Conservation (phyloP, 768 basidiomycete genomes). For the Lentinus tigrinus region DNA sequence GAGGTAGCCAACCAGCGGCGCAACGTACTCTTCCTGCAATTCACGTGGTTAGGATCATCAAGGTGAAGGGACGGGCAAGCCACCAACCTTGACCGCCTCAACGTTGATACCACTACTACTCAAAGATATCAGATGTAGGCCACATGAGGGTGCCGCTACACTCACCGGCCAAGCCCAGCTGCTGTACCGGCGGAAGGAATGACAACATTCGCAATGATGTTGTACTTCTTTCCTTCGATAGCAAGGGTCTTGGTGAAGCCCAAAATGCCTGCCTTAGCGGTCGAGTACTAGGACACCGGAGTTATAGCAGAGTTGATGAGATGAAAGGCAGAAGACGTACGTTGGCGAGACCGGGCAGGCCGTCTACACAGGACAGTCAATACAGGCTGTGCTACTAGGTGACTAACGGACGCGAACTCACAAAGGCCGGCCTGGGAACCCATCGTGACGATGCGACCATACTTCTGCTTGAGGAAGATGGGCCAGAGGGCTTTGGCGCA, state of each 20-base stretch:
- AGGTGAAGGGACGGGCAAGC: background rate
- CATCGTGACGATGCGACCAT: constrained; percentile 94
- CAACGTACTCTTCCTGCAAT: constrained; percentile 80
- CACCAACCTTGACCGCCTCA: constrained; percentile 77
- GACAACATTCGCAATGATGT: constrained; percentile 85
- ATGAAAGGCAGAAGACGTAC: constrained; percentile 34
- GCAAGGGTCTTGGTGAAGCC: constrained; percentile 88
- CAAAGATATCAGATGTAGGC: background rate
- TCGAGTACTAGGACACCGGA: constrained; percentile 60
- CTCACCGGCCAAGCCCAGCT: constrained; percentile 38
- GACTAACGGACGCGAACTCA: constrained; percentile 44
- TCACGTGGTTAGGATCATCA: background rate
- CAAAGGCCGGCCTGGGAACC: constrained; percentile 90
- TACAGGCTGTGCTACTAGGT: background rate
- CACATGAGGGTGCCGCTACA: background rate
- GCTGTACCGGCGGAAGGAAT: constrained; percentile 73
- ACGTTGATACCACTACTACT: constrained; percentile 51
- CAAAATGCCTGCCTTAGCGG: constrained; percentile 90
- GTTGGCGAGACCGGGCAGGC: constrained; percentile 94
- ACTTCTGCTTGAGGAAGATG: constrained; percentile 94
- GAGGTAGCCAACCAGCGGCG: constrained; percentile 90
- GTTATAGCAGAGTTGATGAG: constrained; percentile 1
- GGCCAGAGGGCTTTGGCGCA: constrained; percentile 96
- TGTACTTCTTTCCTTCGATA: constrained; percentile 89
- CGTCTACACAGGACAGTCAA: constrained; percentile 49